Percentiles rank a stretch among this genome's conserved stretches.
phyloP scores from a whole-genome alignment of 257 asterid species.

The Rehmannia glutinosa region DNA sequence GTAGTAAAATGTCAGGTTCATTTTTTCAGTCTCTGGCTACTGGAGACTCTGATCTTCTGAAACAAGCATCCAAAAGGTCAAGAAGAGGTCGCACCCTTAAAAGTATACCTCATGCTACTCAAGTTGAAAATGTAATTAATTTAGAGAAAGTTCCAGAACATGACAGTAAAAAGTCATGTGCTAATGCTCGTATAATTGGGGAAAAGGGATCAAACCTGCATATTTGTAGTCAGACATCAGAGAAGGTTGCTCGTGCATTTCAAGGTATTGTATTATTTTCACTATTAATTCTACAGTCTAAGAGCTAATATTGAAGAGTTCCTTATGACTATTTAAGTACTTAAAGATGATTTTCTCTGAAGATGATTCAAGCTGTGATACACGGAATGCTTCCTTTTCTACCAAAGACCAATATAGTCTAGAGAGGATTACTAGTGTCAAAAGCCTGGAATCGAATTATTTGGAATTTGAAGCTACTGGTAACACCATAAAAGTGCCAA shows the following conservation, averaged over 20 bases:
- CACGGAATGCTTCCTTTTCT: conserved; percentile 20
- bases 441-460: conserved; percentile 23
- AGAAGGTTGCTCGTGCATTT: conserved; percentile 31
- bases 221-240: conserved; percentile 24
- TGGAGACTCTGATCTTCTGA: conserved; percentile 30
- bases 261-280: conserved; percentile 42
- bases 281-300: conserved; percentile 8
- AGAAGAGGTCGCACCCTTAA: conserved; percentile 31
- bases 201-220: conserved; percentile 29
- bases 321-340: conserved; percentile 1
- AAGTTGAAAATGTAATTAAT: conserved; percentile 19
- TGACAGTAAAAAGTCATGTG: conserved; percentile 16
- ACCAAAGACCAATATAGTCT: conserved; percentile 19
- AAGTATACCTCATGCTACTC: conserved; percentile 25
- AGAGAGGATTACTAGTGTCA: conserved; percentile 33
- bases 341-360: conserved; percentile 27
- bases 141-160: conserved; percentile 25
- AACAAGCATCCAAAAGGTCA: conserved; percentile 41
- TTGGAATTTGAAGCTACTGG: conserved; percentile 27
- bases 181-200: conserved; percentile 24
- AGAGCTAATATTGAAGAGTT: conserved; percentile 4
- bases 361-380: conserved; percentile 35
- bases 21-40: conserved; percentile 36
- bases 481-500: conserved; percentile 34
- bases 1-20: conserved; percentile 35